These are phyloP conservation scores for Heliamphora exappendiculata DNA, from an alignment of 148 eudicot genomes.

Conservation along the genomic window DNA sequence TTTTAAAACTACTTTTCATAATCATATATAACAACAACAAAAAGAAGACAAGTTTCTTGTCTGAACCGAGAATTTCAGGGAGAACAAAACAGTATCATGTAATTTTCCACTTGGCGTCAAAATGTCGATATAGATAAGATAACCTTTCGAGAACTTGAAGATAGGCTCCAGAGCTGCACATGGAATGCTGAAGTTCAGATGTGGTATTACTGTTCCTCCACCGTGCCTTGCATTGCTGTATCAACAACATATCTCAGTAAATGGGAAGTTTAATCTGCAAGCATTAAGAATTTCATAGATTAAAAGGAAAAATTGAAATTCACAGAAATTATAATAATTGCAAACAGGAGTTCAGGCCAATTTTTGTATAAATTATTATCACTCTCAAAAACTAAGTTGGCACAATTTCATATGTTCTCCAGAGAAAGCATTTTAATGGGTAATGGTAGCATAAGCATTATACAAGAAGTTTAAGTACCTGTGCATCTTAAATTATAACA, in stretches of 20 bases:
- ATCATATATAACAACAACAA: not conserved
- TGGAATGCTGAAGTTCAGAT: conserved; percentile 96
- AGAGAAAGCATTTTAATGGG: not conserved
- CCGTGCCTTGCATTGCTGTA: conserved; percentile 90
- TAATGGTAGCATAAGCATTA: not conserved
- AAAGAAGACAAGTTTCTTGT: too few relatives aligned
- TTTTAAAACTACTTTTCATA: not conserved
- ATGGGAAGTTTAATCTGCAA: not conserved
- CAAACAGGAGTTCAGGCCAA: not conserved
- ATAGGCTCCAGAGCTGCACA: conserved; percentile 72
- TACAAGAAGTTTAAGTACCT: not conserved
- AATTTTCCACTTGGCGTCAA: not conserved
- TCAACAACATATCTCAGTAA: conserved; percentile 8
- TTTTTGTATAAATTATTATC: not conserved
- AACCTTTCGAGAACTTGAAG: conserved; percentile 70
- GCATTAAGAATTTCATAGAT: not conserved
- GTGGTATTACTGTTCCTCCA: conserved; percentile 76
- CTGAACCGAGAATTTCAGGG: not conserved
- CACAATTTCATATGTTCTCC: not conserved
- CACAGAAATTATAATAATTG: not conserved
- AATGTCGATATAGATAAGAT: conserved; percentile 4
- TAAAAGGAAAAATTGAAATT: not conserved
- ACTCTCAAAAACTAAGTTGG: not conserved
- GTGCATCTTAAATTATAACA: not conserved
- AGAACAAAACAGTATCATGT: not conserved